Evolutionary conservation across 23 red algal genomes (phyloP), one percentile per base, ranked within the genome.

Genomic region (Pyropia yezoensis): DNA sequence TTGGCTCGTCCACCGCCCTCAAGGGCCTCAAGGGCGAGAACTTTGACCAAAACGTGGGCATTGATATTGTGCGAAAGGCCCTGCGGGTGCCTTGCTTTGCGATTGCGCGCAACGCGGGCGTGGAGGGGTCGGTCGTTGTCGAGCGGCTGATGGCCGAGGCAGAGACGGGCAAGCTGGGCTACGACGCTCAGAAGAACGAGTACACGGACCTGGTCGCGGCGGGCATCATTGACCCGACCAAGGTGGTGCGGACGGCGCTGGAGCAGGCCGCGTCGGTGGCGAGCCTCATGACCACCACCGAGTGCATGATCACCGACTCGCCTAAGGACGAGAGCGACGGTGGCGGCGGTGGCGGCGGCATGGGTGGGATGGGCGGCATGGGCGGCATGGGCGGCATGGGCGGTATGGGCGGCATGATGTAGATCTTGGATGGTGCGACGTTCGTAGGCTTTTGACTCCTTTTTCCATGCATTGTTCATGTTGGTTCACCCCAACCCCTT

Each of bases 181-280:
- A 85, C 67, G 81, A 97, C 49, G 93, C 93, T 17, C 67, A 77
- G 16, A 79, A 61, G 7, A 80, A 74, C 13, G 71, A 90, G 32
- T 97, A 87, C 27, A 24, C 19, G 21, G 85, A 97, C 50, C 65
- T 97, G 27, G 76, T 90, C 22, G 66, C 70, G 19, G 54, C 58
- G 18, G 93, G 93, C 27, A 97, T 97, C 69, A 90, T 97, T 57
- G 93, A 97, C 45, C 93, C 93, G 15, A 90, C 93, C 23, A 97
- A 97, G 65, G 93, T 97, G 14, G 72, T 81, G 67, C 62, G 93
- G 67, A 90, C 93, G 16, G 93, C 85, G 7, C 65, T 97, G 7
- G 85, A 97, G 80, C 66, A 84, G 49, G 93, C 93, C 20, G 85
- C 83, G 17, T 81, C 73, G n/a, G 85, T 97, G 1, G 93, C 85